phyloP scores from a whole-genome alignment of 768 basidiomycete genomes.

The Royoungia palumana region DNA sequence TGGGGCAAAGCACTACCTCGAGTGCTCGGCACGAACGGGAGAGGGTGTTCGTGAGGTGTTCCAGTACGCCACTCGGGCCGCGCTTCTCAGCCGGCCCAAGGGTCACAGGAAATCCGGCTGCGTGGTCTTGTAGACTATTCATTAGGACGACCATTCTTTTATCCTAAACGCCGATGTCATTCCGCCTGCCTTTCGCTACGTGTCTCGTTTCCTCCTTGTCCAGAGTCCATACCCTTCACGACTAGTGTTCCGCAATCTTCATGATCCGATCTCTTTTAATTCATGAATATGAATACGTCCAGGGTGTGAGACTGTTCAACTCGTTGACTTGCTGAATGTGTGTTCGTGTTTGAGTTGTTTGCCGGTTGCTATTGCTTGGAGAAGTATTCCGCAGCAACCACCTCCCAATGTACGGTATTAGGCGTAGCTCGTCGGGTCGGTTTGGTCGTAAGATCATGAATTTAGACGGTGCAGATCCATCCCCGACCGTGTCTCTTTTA shows the following conservation, averaged over 20 bases:
- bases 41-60: constrained; percentile 98
- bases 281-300: constrained; percentile 14
- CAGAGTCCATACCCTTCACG: constrained; percentile 38
- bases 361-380: constrained; percentile 13
- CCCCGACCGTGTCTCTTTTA: too few species aligned
- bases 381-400: constrained; percentile 12
- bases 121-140: constrained; percentile 42
- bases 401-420: not conserved
- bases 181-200: constrained; percentile 16
- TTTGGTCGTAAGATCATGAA: too few species aligned
- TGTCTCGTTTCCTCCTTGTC: constrained; percentile 16
- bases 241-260: constrained; percentile 37
- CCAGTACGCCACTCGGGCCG: constrained; percentile 94
- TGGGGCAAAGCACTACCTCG: constrained; percentile 92
- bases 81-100: constrained; percentile 63
- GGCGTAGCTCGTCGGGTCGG: too few species aligned
- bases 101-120: constrained; percentile 41
- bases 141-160: constrained; percentile 17
- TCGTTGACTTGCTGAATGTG: too few species aligned
- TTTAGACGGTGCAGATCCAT: too few species aligned
- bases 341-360: constrained; percentile 6
- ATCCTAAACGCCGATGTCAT: constrained; percentile 22
- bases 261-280: constrained; percentile 33
- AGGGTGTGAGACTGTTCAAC: not conserved
- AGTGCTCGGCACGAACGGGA: constrained; percentile 94